Conservation (phyloP, 306 rosid genomes). For the Oxytropis ochrocephala region DNA sequence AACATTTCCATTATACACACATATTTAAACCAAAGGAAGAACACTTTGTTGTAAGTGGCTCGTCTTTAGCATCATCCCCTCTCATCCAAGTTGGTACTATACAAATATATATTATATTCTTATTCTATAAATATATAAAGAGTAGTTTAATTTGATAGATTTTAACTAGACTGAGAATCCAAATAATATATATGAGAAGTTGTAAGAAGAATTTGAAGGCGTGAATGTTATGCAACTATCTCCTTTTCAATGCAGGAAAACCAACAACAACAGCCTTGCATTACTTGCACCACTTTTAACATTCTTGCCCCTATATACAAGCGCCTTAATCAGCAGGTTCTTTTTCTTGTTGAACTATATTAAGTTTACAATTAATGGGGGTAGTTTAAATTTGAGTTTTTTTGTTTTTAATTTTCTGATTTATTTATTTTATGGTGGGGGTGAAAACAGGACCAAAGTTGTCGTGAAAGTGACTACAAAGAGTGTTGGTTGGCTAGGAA, state of each 20-base stretch:
- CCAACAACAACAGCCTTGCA: constrained; percentile 60
- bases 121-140: neutral
- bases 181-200: constrained; percentile 19
- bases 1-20: neutral
- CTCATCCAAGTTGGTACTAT: neutral
- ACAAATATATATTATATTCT: neutral
- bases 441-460: constrained; percentile 49
- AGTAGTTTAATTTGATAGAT: neutral
- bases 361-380: neutral
- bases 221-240: constrained; percentile 54
- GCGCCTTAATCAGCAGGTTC: constrained; percentile 72
- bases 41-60: neutral
- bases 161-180: constrained; percentile 10
- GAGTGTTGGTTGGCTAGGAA: constrained; percentile 71
- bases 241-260: constrained; percentile 62
- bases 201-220: constrained; percentile 46
- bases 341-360: neutral
- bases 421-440: constrained; percentile 5
- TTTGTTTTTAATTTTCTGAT: neutral
- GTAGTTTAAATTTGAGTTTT: neutral
- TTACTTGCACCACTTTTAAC: constrained; percentile 91
- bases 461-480: constrained; percentile 71
- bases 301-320: constrained; percentile 93
- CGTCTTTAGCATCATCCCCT: neutral
- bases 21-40: neutral